Evolutionary conservation across 179 eudicot genomes (phyloP).

Genomic region (Silene coronaria): DNA sequence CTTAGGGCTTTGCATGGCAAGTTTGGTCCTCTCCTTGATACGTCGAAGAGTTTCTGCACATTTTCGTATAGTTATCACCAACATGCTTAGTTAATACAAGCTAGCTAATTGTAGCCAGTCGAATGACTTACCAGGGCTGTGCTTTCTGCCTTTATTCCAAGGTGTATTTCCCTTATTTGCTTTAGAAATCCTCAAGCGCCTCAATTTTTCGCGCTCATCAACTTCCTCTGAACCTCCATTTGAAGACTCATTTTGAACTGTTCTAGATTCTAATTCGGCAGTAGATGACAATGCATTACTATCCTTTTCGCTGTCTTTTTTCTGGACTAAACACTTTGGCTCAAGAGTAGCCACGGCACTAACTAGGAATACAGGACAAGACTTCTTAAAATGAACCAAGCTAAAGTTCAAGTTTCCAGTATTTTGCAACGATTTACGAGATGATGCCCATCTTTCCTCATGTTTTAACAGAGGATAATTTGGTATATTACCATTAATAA

Average conservation of each 20-base stretch:
- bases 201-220: constrained; percentile 62
- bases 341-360: constrained; percentile 74
- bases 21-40: constrained; percentile 74
- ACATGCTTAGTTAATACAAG: background rate
- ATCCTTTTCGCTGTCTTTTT: constrained; percentile 23
- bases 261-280: constrained; percentile 21
- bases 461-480: constrained; percentile 25
- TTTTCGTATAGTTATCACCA: background rate
- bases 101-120: background rate
- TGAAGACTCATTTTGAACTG: constrained; percentile 19
- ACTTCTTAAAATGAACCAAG: constrained; percentile 23
- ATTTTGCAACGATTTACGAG: constrained; percentile 36
- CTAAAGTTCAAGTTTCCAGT: constrained; percentile 25
- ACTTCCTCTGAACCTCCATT: constrained; percentile 43
- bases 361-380: constrained; percentile 33
- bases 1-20: constrained; percentile 96
- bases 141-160: constrained; percentile 94
- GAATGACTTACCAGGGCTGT: constrained; percentile 60
- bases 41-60: constrained; percentile 67
- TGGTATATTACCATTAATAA: constrained; percentile 27
- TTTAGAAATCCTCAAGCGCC: constrained; percentile 74
- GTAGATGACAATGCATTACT: constrained; percentile 19
- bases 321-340: constrained; percentile 29
- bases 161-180: constrained; percentile 80
- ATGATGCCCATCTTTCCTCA: constrained; percentile 39